Evolutionary conservation across 345 rosid genomes (phyloP), one percentile per base, ranked within the genome.

Genomic region (Citrus glauca): DNA sequence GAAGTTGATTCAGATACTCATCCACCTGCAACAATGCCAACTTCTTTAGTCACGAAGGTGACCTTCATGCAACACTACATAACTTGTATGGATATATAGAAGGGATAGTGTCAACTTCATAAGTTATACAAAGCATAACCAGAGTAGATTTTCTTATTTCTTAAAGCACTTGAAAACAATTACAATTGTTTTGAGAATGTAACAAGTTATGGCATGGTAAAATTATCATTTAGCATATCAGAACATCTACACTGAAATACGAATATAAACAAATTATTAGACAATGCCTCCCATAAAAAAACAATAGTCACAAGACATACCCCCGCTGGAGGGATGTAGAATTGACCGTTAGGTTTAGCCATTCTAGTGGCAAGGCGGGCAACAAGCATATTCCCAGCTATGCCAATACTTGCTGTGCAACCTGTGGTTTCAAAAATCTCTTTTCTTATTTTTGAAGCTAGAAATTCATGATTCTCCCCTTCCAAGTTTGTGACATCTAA

Each of bases 271-370:
- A 71, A 32, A 71, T 35, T 71, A 32, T 71, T 27, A 22, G 19
- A 55, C 9, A 71, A 33, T 28, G 63, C 33, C 48, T 28, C 38
- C 75, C 22, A 11, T 9, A 71, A 24, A 3, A 7, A 38, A 66
- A 61, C 9, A 63, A 38, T 35, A 37, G 37, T 67, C 61, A 9
- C 25, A 9, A 48, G 73, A 78, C 79, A 76, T 75, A 94, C 98
- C 90, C 42, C 85, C 73, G 86, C 91, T 76, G 85, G 79, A 77
- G 92, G 78, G 79, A 95, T 91, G 82, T 79, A 85, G 74, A 88
- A 91, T 84, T 95, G 99, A 81, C 99, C 98, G 77, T 93, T 82
- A 65, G 99, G 98, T 85, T 95, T 95, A 63, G 99, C 99, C 68
- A 88, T 82, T 80, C 91, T 88, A 55, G 99, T 95, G 81, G 99